A percentile compares a stretch with the other conserved stretches of the same genome.
Evolutionary conservation across 2,329 filamentous ascomycete species (phyloP).

Genomic region (Beauveria sp.): DNA sequence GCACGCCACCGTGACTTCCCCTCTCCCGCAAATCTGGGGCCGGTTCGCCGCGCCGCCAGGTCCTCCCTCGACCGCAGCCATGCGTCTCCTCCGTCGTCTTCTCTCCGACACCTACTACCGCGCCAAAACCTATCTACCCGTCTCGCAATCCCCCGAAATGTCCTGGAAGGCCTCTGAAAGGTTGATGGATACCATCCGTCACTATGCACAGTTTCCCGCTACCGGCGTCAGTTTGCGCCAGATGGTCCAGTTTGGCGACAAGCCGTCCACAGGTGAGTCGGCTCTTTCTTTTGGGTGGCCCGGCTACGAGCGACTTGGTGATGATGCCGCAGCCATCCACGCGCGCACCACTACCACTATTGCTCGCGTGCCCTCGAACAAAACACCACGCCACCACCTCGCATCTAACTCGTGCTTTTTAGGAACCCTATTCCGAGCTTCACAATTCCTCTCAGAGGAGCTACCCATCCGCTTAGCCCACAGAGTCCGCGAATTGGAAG

Average conservation of each 20-base stretch:
- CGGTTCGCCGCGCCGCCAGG: conserved; percentile 7
- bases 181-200: conserved; percentile 94
- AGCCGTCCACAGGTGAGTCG: conserved; percentile 72
- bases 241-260: conserved; percentile 98
- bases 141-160: conserved; percentile 44
- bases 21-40: conserved; percentile 1
- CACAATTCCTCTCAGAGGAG: conserved; percentile 97
- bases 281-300: too few relatives aligned
- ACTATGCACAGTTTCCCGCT: conserved; percentile 94
- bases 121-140: conserved; percentile 5
- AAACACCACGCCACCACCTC: neutral
- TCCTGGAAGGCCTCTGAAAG: conserved; percentile 86
- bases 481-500: conserved; percentile 87
- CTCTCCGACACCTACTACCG: conserved; percentile 11
- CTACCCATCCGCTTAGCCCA: conserved; percentile 94
- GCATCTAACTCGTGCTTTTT: neutral
- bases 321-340: conserved; percentile 30
- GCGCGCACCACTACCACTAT: too few relatives aligned
- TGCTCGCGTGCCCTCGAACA: neutral
- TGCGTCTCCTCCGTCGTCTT: conserved; percentile 11
- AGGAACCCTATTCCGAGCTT: conserved; percentile 95
- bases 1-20: neutral
- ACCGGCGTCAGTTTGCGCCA: conserved; percentile 94
- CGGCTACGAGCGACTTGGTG: conserved; percentile 44
- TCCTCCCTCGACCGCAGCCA: conserved; percentile 4